phyloP scores from a whole-genome alignment of 1,284 basidiomycete genomes.

The Laetiporus sulphureus region DNA sequence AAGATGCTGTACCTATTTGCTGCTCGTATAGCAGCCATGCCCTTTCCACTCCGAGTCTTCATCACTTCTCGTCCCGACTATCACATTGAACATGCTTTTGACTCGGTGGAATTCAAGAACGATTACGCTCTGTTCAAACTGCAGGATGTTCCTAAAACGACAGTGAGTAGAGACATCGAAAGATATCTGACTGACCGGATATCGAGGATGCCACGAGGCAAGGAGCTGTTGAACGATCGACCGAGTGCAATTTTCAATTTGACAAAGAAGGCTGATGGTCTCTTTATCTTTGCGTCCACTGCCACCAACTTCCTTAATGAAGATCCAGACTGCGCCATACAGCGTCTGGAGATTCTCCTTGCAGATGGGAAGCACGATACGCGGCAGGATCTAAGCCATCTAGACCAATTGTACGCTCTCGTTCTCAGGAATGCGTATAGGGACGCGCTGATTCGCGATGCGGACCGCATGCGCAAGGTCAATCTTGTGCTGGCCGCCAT shows the following conservation, averaged over 20 bases:
- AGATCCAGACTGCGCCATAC: not conserved
- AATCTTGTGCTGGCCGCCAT: conserved; percentile 1
- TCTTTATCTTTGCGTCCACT: not conserved
- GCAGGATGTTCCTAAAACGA: not conserved
- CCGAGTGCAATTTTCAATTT: not conserved
- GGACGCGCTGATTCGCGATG: not conserved
- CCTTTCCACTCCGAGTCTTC: conserved; percentile 5
- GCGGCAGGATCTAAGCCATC: not conserved
- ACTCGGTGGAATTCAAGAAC: not conserved
- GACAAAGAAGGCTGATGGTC: not conserved
- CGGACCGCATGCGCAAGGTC: not conserved
- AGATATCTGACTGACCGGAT: not conserved
- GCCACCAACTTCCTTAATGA: not conserved
- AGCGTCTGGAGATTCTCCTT: not conserved
- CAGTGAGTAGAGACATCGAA: not conserved
- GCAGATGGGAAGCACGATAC: not conserved
- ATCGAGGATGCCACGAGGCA: not conserved
- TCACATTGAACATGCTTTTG: not conserved
- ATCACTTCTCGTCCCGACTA: conserved; percentile 8
- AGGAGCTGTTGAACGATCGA: not conserved
- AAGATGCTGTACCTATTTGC: conserved; percentile 1
- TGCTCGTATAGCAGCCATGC: not conserved
- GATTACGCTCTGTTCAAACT: not conserved
- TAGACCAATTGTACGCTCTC: not conserved
- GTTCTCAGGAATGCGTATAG: not conserved